Evolutionary conservation across 257 asterid genomes (phyloP).

Genomic region (Petunia secreta): DNA sequence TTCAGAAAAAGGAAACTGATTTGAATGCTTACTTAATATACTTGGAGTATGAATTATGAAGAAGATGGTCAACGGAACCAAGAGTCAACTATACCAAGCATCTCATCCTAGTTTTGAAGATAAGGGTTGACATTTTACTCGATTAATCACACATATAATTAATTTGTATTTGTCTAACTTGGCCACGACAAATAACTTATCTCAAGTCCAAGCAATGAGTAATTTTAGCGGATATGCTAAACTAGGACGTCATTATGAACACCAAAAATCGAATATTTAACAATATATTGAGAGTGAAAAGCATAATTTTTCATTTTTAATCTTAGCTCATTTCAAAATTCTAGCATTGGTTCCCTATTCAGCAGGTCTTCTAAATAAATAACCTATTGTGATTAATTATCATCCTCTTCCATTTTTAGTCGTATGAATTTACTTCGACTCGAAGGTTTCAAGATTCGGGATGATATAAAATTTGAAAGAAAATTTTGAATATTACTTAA

Average conservation of each 20-base stretch:
- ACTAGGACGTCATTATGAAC: not conserved
- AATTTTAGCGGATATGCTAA: not conserved
- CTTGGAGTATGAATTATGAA: not conserved
- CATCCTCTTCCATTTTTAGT: no score
- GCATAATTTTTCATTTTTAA: no score
- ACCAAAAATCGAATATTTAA: not conserved
- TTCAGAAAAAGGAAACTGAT: not conserved
- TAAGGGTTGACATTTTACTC: not conserved
- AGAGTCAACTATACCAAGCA: slow-evolving; percentile 6
- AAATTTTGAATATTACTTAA: no score
- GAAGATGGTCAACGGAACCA: not conserved
- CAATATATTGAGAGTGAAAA: no score
- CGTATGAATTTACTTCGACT: no score
- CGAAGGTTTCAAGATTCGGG: no score
- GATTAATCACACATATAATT: not conserved
- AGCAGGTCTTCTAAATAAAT: no score
- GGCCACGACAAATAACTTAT: not conserved
- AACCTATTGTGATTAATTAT: no score
- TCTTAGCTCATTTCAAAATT: no score
- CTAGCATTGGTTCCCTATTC: no score
- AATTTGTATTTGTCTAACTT: not conserved
- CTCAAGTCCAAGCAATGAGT: slow-evolving; percentile 4
- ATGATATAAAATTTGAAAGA: no score
- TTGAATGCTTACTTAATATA: not conserved
- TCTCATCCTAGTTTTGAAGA: slow-evolving; percentile 3